These are phyloP conservation scores for Xylariales sp. DNA, from an alignment of 2,329 filamentous ascomycete species.

Conservation along the genomic window DNA sequence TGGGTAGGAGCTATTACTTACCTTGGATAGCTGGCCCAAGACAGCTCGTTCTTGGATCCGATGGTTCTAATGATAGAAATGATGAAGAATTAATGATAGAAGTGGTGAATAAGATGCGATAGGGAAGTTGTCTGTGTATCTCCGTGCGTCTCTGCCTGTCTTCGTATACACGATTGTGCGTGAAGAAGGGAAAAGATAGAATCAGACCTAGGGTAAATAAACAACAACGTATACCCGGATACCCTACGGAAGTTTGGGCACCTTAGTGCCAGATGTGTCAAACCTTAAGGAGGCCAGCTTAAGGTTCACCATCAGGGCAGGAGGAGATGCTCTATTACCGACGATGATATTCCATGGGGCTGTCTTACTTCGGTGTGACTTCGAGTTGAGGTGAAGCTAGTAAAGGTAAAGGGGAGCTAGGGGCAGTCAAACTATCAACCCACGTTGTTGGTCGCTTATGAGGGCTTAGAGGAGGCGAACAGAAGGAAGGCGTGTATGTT, in stretches of 20 bases:
- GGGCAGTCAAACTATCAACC: not conserved
- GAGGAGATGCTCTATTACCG: no score
- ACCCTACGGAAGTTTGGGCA: no score
- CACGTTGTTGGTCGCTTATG: not conserved
- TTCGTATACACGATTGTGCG: no score
- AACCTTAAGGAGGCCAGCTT: no score
- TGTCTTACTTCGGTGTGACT: no score
- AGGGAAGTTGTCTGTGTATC: not conserved
- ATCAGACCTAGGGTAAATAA: not conserved
- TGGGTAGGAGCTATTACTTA: not conserved
- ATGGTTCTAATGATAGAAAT: not conserved
- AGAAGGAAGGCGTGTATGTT: not conserved
- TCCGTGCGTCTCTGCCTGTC: no score
- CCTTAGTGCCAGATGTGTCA: no score
- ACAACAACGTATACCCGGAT: not conserved
- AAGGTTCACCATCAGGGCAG: not conserved
- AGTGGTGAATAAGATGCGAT: no score
- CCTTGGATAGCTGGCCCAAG: not conserved
- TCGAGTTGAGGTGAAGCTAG: not conserved
- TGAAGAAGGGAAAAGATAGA: no score
- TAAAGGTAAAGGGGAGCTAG: not conserved
- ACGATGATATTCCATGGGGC: no score
- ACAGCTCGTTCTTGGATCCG: not conserved
- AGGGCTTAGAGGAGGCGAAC: not conserved
- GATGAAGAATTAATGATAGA: not conserved